Conservation (phyloP, 2,329 filamentous ascomycete genomes). For the Colletotrichum karsti region DNA sequence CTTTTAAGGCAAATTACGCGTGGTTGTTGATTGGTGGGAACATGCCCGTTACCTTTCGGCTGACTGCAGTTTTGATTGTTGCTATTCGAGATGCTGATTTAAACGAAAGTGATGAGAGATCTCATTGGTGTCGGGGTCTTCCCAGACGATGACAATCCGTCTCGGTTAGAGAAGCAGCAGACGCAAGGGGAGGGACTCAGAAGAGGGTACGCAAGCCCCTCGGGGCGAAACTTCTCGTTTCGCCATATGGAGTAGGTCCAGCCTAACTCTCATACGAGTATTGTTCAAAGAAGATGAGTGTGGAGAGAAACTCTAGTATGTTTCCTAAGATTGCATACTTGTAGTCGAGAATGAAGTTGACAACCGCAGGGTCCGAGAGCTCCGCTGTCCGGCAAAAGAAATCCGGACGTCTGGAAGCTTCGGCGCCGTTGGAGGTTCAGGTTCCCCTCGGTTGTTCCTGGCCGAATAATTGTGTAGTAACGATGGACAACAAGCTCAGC, state of each 20-base stretch:
- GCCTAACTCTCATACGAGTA: neutral
- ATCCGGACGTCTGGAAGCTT: neutral
- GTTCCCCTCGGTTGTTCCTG: no score
- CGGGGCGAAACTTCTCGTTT: neutral
- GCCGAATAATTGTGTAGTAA: no score
- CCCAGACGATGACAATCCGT: no score
- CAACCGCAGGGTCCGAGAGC: neutral
- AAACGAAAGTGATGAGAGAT: no score
- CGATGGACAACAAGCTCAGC: no score
- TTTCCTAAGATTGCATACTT: neutral
- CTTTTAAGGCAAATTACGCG: no score
- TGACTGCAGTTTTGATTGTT: no score
- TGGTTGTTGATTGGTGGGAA: no score
- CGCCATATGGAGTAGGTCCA: neutral
- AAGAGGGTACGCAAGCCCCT: neutral
- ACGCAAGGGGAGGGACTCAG: neutral
- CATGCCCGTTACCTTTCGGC: no score
- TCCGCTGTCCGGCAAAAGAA: neutral
- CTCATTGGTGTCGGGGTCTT: no score
- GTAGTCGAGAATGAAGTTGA: neutral
- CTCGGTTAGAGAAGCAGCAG: neutral
- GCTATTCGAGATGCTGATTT: no score
- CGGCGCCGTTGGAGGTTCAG: no score
- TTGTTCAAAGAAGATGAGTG: neutral
- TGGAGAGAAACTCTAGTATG: slow-evolving; percentile 1